Evolutionary conservation across 179 eudicot species (phyloP).

Genomic region (Vitellaria paradoxa): DNA sequence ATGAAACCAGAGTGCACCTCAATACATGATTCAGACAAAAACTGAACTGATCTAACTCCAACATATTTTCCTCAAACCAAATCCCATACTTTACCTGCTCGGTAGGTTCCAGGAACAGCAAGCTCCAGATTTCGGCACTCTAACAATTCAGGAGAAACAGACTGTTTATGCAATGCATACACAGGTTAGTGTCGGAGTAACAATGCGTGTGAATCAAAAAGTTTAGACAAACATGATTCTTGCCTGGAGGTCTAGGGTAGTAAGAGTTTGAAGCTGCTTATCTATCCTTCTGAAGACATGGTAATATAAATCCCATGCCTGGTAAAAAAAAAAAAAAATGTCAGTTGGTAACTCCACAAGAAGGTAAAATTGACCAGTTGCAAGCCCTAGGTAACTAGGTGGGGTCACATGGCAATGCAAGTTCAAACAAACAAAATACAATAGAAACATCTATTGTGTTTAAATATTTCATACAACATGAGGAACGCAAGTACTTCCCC

Average conservation of each 20-base stretch:
- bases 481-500: not conserved
- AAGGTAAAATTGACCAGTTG: not conserved
- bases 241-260: conserved; percentile 92
- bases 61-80: conserved; percentile 6
- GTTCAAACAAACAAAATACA: not conserved
- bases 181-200: conserved; percentile 10
- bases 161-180: conserved; percentile 40
- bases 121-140: conserved; percentile 84
- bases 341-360: conserved; percentile 5
- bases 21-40: not conserved
- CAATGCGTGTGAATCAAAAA: not conserved
- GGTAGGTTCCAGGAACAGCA: conserved; percentile 98
- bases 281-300: conserved; percentile 92
- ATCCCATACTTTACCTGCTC: conserved; percentile 58
- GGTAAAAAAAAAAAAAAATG: conserved; percentile 24
- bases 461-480: not conserved
- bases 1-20: not conserved
- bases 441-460: not conserved
- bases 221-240: conserved; percentile 16
- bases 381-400: not conserved
- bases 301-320: conserved; percentile 99
- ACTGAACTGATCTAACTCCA: not conserved
- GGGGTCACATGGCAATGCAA: not conserved
- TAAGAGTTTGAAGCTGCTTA: conserved; percentile 88
- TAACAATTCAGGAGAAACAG: conserved; percentile 91